phyloP scores from a whole-genome alignment of 805 yeast species.

The Cyberlindnera mrakii region DNA sequence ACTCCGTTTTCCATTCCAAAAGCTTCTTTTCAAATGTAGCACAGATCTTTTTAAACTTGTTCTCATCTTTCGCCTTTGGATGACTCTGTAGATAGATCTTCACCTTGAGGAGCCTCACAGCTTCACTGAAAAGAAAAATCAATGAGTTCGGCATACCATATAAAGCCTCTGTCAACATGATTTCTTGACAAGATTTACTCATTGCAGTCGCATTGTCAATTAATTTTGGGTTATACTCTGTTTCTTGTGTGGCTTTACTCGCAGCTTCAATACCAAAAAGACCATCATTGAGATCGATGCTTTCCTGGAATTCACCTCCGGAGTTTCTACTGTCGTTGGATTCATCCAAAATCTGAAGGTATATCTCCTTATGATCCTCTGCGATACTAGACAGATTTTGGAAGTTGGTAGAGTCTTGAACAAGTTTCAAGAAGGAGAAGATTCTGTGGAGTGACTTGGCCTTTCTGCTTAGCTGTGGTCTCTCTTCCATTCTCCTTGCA shows the following conservation, averaged over 20 bases:
- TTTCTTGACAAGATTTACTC: slow-evolving; percentile 37
- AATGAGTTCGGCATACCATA: slow-evolving; percentile 83
- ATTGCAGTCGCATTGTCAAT: slow-evolving; percentile 27
- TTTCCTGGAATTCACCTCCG: slow-evolving; percentile 31
- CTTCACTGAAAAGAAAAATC: slow-evolving; percentile 64
- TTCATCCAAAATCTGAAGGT: slow-evolving; percentile 5
- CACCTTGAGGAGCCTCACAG: slow-evolving; percentile 59
- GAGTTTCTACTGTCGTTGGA: slow-evolving; percentile 19
- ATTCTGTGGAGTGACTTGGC: slow-evolving; percentile 75
- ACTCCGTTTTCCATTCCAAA: slow-evolving; percentile 66
- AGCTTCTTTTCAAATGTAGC: slow-evolving; percentile 43
- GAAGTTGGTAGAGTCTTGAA: slow-evolving; percentile 58
- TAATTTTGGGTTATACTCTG: slow-evolving; percentile 30
- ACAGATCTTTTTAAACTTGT: slow-evolving; percentile 15
- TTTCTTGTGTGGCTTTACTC: slow-evolving; percentile 5
- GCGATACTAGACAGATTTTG: slow-evolving; percentile 13
- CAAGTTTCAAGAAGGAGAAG: slow-evolving; percentile 63
- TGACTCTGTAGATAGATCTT: slow-evolving; percentile 38
- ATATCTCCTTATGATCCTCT: slow-evolving; percentile 11
- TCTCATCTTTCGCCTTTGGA: slow-evolving; percentile 10
- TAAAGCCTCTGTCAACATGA: slow-evolving; percentile 69
- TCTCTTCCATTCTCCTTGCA: slow-evolving; percentile 56
- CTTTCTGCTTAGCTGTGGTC: slow-evolving; percentile 65
- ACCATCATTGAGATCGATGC: slow-evolving; percentile 36
- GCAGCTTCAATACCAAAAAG: slow-evolving; percentile 37